Evolutionary conservation across 192 early-diverging fungal genomes (phyloP).

Genomic region (Coemansia sp.): DNA sequence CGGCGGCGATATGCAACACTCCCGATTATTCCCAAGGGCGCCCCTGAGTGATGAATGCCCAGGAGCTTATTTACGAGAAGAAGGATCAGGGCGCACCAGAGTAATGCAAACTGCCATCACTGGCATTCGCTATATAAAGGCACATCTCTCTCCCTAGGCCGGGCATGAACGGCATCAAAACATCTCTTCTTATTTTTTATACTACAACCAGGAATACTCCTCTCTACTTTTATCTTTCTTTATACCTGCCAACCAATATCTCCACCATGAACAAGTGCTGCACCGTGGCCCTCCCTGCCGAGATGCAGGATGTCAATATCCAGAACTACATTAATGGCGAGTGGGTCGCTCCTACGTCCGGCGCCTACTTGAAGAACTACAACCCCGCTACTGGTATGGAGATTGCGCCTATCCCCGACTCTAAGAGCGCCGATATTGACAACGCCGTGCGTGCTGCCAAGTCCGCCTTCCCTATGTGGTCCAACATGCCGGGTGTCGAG

Average conservation of each 20-base stretch:
- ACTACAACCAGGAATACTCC: neutral
- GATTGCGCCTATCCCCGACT: slow-evolving; percentile 63
- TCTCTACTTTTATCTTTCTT: neutral
- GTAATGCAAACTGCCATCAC: neutral
- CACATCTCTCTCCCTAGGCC: neutral
- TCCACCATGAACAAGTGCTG: slow-evolving; percentile 8
- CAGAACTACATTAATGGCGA: slow-evolving; percentile 74
- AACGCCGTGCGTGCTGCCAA: slow-evolving; percentile 67
- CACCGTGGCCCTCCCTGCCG: slow-evolving; percentile 15
- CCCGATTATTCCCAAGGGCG: slow-evolving; percentile 1
- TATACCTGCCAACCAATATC: neutral
- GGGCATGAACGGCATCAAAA: neutral
- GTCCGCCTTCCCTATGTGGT: slow-evolving; percentile 64
- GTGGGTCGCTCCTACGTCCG: slow-evolving; percentile 57
- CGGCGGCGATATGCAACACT: slow-evolving; percentile 1
- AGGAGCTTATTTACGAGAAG: neutral
- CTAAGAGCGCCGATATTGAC: slow-evolving; percentile 61
- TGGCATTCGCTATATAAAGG: neutral
- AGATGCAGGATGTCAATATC: slow-evolving; percentile 34
- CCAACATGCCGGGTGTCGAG: slow-evolving; percentile 40
- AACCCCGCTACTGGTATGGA: slow-evolving; percentile 70
- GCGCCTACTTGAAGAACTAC: slow-evolving; percentile 58
- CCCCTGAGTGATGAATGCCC: neutral
- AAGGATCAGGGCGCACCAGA: neutral
- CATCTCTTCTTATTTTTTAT: neutral